phyloP scores from a whole-genome alignment of 208 protist species.

The Trypanosoma vivax region DNA sequence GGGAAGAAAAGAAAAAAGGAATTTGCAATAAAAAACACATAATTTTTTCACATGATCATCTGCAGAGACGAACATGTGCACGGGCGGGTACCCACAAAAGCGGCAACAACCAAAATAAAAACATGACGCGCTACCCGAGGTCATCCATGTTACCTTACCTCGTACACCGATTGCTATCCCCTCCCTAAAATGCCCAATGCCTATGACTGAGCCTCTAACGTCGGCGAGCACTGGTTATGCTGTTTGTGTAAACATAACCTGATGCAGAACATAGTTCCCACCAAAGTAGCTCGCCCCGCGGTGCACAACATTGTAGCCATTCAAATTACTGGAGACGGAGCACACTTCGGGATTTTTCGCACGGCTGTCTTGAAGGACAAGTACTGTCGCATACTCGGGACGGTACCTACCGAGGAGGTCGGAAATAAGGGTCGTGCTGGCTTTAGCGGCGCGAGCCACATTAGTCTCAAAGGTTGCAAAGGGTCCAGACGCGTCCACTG shows the following conservation, averaged over 20 bases:
- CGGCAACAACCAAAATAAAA: too few species aligned
- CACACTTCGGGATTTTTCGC: constrained; percentile 16
- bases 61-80: too few species aligned
- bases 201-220: not conserved
- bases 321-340: constrained; percentile 30
- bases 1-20: too few species aligned
- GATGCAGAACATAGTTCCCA: constrained; percentile 75
- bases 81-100: too few species aligned
- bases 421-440: constrained; percentile 23
- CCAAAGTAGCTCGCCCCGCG: constrained; percentile 67
- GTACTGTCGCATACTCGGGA: constrained; percentile 57
- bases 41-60: too few species aligned
- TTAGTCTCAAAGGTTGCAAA: constrained; percentile 80
- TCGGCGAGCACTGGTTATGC: not conserved
- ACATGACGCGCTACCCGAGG: too few species aligned
- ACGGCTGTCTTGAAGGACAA: constrained; percentile 62
- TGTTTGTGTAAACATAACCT: constrained; percentile 44
- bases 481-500: constrained; percentile 3
- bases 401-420: constrained; percentile 40
- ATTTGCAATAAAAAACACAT: too few species aligned
- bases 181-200: too few species aligned
- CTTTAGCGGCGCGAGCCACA: constrained; percentile 20
- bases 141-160: too few species aligned
- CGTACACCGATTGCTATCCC: too few species aligned
- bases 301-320: constrained; percentile 53